phyloP scores from a whole-genome alignment of 1,284 basidiomycete genomes.

The Cutaneotrichosporon cutaneum region DNA sequence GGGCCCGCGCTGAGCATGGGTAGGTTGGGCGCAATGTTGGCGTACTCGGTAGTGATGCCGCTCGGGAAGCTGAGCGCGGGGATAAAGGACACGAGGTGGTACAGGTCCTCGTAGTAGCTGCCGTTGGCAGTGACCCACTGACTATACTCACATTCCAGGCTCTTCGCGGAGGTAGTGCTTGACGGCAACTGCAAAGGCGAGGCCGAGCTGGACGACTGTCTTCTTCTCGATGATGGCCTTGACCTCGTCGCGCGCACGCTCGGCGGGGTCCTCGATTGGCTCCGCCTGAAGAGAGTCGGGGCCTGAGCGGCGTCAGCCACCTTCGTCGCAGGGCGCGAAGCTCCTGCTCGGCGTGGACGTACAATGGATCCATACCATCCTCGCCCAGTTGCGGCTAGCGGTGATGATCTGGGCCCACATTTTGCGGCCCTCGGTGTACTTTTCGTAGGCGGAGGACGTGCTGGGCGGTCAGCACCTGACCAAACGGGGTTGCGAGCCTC shows the following conservation, averaged over 20 bases:
- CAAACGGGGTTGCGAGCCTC: not conserved
- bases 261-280: constrained; percentile 35
- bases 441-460: constrained; percentile 71
- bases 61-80: constrained; percentile 41
- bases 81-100: constrained; percentile 46
- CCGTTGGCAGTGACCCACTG: not conserved
- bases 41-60: constrained; percentile 32
- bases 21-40: constrained; percentile 30
- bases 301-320: constrained; percentile 23
- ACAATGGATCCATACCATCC: constrained; percentile 50
- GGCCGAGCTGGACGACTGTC: constrained; percentile 67
- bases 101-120: constrained; percentile 50
- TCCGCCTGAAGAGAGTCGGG: constrained; percentile 34
- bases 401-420: constrained; percentile 69
- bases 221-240: constrained; percentile 68
- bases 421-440: constrained; percentile 70
- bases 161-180: constrained; percentile 61
- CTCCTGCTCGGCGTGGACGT: constrained; percentile 4
- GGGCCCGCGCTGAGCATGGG: constrained; percentile 19
- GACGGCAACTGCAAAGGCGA: constrained; percentile 58
- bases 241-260: constrained; percentile 53
- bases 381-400: constrained; percentile 49
- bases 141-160: constrained; percentile 59
- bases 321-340: not conserved
- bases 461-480: constrained; percentile 37